phyloP scores from a whole-genome alignment of 1,139 yeast genomes.

The Hansenula lynferdii region DNA sequence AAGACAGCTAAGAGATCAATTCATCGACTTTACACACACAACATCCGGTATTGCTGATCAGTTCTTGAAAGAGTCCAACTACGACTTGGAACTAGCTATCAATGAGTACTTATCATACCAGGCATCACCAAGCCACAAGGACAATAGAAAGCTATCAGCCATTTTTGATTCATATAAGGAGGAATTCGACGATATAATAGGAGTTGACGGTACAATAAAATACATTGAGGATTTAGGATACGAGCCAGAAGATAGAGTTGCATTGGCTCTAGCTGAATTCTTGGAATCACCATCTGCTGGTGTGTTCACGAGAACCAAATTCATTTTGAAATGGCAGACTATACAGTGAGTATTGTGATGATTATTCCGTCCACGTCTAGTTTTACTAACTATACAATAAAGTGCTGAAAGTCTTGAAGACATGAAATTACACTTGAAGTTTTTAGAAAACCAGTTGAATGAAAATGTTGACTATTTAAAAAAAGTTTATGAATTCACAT shows the following conservation, averaged over 20 bases:
- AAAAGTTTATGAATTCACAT: conserved; percentile 64
- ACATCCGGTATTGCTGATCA: conserved; percentile 18
- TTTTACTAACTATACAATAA: conserved; percentile 16
- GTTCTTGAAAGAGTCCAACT: conserved; percentile 15
- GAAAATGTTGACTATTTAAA: conserved; percentile 40
- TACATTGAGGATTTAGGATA: conserved; percentile 64
- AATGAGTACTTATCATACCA: conserved; percentile 20
- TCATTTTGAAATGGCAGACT: conserved; percentile 52
- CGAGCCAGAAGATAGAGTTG: conserved; percentile 68
- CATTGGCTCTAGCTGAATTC: conserved; percentile 66
- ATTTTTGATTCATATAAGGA: conserved; percentile 21
- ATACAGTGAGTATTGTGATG: conserved; percentile 16
- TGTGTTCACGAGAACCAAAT: conserved; percentile 42
- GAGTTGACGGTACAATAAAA: conserved; percentile 70
- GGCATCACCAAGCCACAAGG: conserved; percentile 12
- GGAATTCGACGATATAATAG: conserved; percentile 33
- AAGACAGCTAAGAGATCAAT: conserved; percentile 22
- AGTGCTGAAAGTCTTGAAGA: conserved; percentile 34
- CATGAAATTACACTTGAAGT: conserved; percentile 44
- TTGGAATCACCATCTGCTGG: conserved; percentile 67
- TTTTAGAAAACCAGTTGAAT: conserved; percentile 32
- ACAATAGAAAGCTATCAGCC: conserved; percentile 9
- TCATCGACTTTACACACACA: conserved; percentile 22
- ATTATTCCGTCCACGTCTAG: too few relatives aligned
- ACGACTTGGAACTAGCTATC: conserved; percentile 23